Percentiles rank a stretch among this genome's conserved stretches.
Conservation (phyloP, 768 basidiomycete species). For the Hygrophorus russula region DNA sequence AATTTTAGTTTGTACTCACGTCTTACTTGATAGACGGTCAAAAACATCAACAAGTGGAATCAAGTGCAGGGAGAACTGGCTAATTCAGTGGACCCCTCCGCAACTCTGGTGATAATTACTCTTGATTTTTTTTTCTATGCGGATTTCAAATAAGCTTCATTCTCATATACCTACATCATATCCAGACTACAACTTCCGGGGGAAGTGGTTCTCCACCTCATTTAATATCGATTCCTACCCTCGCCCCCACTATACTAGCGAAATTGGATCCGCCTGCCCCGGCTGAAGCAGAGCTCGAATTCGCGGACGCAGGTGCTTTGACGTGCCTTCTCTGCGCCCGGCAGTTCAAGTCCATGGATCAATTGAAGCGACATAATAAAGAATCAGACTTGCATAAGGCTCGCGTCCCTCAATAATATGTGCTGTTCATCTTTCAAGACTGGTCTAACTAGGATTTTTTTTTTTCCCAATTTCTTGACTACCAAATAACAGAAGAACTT, state of each 20-base stretch:
- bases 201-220: slow-evolving; percentile 11
- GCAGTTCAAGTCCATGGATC: slow-evolving; percentile 83
- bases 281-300: slow-evolving; percentile 64
- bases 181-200: slow-evolving; percentile 17
- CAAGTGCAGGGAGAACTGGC: slow-evolving; percentile 84
- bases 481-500: slow-evolving; percentile 63
- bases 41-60: slow-evolving; percentile 96
- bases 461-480: slow-evolving; percentile 7
- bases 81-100: slow-evolving; percentile 22
- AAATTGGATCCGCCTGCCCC: slow-evolving; percentile 25
- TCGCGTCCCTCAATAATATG: slow-evolving; percentile 32
- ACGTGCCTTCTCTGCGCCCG: slow-evolving; percentile 88
- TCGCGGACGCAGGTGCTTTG: slow-evolving; percentile 60
- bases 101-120: slow-evolving; percentile 24
- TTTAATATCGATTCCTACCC: slow-evolving; percentile 6
- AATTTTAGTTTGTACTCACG: slow-evolving; percentile 6
- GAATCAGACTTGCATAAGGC: slow-evolving; percentile 96
- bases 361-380: slow-evolving; percentile 81
- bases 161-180: slow-evolving; percentile 17
- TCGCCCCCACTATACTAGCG: slow-evolving; percentile 6
- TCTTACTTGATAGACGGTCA: slow-evolving; percentile 48
- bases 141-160: slow-evolving; percentile 7
- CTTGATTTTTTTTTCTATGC: slow-evolving; percentile 15
- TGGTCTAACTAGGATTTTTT: slow-evolving; percentile 10
- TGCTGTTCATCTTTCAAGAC: slow-evolving; percentile 16